phyloP scores from a whole-genome alignment of 2,329 filamentous ascomycete genomes.

The Aspergillaceae sp. region DNA sequence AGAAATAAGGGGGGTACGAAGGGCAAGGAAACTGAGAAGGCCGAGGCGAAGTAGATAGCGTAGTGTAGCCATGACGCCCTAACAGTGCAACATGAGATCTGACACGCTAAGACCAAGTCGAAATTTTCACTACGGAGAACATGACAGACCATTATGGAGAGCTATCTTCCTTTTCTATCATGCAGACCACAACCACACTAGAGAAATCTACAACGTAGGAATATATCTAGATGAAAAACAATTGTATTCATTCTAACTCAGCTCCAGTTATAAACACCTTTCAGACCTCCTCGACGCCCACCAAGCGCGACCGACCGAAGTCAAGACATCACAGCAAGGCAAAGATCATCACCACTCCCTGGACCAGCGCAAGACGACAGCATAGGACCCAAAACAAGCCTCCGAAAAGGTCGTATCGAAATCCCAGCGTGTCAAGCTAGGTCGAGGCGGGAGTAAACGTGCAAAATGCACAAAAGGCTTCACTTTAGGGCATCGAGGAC shows the following conservation, averaged over 20 bases:
- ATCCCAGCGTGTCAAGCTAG: slow-evolving; percentile 3
- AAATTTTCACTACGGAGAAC: not conserved
- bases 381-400: slow-evolving; percentile 27
- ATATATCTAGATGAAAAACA: too few species aligned
- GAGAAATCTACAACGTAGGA: not conserved
- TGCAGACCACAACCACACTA: not conserved
- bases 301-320: slow-evolving; percentile 68
- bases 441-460: slow-evolving; percentile 35
- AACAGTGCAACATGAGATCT: not conserved
- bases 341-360: slow-evolving; percentile 95
- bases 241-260: not conserved
- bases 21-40: slow-evolving; percentile 1
- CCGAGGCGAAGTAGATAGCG: not conserved
- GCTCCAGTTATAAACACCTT: slow-evolving; percentile 43
- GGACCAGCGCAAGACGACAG: slow-evolving; percentile 46
- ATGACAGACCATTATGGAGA: too few species aligned
- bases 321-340: slow-evolving; percentile 60
- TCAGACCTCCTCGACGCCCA: slow-evolving; percentile 88
- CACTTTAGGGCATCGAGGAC: slow-evolving; percentile 87
- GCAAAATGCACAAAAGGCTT: slow-evolving; percentile 47
- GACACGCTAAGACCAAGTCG: not conserved
- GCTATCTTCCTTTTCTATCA: too few species aligned
- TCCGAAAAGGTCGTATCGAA: slow-evolving; percentile 13
- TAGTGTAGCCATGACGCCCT: too few species aligned
- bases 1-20: slow-evolving; percentile 10